These are phyloP conservation scores for Colletotrichum cereale DNA, from an alignment of 2,329 filamentous ascomycete genomes.

Conservation along the genomic window DNA sequence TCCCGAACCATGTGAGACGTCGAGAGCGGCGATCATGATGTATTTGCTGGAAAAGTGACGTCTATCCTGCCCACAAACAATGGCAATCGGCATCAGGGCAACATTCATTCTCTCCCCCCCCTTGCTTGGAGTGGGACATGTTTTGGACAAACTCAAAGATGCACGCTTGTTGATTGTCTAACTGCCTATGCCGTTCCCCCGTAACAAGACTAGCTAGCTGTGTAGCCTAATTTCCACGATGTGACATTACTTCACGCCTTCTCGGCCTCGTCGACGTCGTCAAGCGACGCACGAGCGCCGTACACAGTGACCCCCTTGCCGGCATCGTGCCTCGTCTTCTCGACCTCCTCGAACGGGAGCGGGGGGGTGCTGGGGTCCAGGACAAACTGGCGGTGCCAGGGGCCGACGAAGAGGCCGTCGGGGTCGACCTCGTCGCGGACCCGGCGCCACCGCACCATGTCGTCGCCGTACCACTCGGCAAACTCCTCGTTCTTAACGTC, in stretches of 20 bases:
- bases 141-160: not conserved
- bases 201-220: not conserved
- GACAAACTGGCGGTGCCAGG: slow-evolving; percentile 86
- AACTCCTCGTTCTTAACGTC: slow-evolving; percentile 69
- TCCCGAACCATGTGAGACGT: too few species aligned
- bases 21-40: not conserved
- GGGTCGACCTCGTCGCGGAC: slow-evolving; percentile 80
- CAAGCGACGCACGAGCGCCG: slow-evolving; percentile 19
- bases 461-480: slow-evolving; percentile 74
- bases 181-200: not conserved
- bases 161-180: not conserved
- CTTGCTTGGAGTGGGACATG: not conserved
- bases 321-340: slow-evolving; percentile 43
- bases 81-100: not conserved
- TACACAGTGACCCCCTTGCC: slow-evolving; percentile 32
- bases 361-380: slow-evolving; percentile 53
- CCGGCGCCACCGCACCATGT: slow-evolving; percentile 74
- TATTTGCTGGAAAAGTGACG: not conserved
- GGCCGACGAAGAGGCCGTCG: slow-evolving; percentile 88
- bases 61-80: not conserved
- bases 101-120: not conserved
- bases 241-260: not conserved
- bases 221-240: not conserved
- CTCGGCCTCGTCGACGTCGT: not conserved
- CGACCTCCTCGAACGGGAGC: slow-evolving; percentile 55